These are phyloP conservation scores for Holtermannia corniformis DNA, from an alignment of 768 basidiomycete genomes.

Conservation along the genomic window DNA sequence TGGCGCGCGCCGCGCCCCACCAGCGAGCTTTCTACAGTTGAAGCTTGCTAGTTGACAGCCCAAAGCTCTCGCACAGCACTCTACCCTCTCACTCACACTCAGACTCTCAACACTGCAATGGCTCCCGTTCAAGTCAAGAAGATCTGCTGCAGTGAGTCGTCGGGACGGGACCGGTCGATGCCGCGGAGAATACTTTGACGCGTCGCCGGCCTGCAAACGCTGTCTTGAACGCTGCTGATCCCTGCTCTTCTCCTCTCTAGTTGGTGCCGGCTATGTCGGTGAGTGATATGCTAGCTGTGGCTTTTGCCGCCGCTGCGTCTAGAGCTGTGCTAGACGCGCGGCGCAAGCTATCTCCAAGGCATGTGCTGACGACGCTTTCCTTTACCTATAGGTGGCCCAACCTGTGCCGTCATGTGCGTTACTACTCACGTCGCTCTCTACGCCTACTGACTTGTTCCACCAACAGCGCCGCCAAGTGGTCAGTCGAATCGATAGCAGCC, in stretches of 20 bases:
- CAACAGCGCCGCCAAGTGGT: slow-evolving; percentile 62
- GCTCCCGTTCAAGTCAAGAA: slow-evolving; percentile 55
- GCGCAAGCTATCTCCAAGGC: background rate
- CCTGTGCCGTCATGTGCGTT: slow-evolving; percentile 70
- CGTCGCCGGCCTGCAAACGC: background rate
- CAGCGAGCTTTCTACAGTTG: no score
- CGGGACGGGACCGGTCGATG: background rate
- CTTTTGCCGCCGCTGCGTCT: no score
- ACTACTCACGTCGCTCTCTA: slow-evolving; percentile 1
- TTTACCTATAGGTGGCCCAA: slow-evolving; percentile 65
- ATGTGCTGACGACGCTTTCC: slow-evolving; percentile 3
- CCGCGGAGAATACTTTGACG: background rate
- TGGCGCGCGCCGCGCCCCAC: no score
- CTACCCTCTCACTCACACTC: slow-evolving; percentile 6
- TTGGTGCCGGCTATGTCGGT: slow-evolving; percentile 70
- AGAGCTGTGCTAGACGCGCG: no score
- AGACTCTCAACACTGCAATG: slow-evolving; percentile 17
- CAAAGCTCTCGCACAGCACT: no score
- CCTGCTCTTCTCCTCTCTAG: slow-evolving; percentile 10
- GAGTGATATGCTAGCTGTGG: no score
- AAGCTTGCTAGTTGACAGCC: no score
- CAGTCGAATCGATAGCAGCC: slow-evolving; percentile 4
- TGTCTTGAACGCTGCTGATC: background rate
- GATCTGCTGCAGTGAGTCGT: slow-evolving; percentile 75
- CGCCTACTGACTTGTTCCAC: background rate